Base-by-base conservation (phyloP, 2,329 filamentous ascomycete genomes). In the Claviceps spartinae region DNA sequence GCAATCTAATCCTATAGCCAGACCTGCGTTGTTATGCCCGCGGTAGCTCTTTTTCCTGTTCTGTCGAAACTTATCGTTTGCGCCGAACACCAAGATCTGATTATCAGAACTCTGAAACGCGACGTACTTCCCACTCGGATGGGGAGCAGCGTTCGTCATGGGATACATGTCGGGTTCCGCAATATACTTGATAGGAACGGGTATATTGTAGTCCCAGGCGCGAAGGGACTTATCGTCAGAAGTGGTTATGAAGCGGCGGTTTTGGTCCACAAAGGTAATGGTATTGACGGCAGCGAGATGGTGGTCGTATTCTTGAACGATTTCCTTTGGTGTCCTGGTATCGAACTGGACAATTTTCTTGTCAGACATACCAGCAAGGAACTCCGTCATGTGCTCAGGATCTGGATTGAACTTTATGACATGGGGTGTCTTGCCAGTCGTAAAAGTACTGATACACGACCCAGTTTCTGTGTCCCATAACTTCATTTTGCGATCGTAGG, bases 271-370 rank as follows among this genome's bases (percentile, higher is more conserved):
- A 68, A 97, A 98, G 4, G 88, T 93, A 59, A 98, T 88, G 9
- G 93, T 97, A 71, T 98, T 98, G 73, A 98, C 85, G 24, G 93
- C 88, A n/a, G 89, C 93, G 56, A 98, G 73, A 67, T 98, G 93
- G 68, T 98, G 93, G 64, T 98, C 91, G 70, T 98, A 98, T 72
- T 97, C 93, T 65, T 98, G 94, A 13, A 95, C 86, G 54, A 93
- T 77, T 61, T 94, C 82, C 58, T 81, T 81, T 55, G 75, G 70
- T 6, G 83, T 82, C 30, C 94, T 81, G 2, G 83, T 90, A 68
- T 98, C 93, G 68, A 94, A 98, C 65, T 98, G 93, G 43, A 98
- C 78, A 60, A 98, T 98, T 74, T 96, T 96, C 75, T 98, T 98
- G 69, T 98, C 91, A 40, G 88, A 93, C 88, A 97, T 94, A 62